A percentile compares a stretch with the other conserved stretches of the same genome.
Conservation (phyloP, 768 basidiomycete genomes). For the Lactarius trivialis region DNA sequence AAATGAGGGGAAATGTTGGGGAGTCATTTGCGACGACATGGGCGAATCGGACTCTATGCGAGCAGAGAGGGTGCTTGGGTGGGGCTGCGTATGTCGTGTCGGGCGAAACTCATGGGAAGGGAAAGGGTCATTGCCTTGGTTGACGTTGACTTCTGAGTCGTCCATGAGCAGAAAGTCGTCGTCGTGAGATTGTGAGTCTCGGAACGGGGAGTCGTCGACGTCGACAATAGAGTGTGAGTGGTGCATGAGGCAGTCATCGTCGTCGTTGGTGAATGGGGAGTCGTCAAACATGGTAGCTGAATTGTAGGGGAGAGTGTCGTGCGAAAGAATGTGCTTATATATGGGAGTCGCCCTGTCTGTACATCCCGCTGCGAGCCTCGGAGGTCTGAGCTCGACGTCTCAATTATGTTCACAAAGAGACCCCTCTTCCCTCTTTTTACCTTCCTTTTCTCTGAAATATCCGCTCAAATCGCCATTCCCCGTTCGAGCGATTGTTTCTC, state of each 20-base stretch:
- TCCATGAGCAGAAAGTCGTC: not conserved
- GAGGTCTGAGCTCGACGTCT: not conserved
- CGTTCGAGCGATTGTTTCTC: constrained; percentile 68
- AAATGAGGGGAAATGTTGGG: no score
- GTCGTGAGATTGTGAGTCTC: not conserved
- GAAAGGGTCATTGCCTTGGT: not conserved
- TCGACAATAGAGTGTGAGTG: not conserved
- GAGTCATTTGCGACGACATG: not conserved
- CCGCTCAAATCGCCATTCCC: constrained; percentile 24
- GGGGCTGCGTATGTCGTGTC: not conserved
- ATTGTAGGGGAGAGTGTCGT: not conserved
- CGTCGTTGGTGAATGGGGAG: not conserved
- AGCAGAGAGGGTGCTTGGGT: not conserved
- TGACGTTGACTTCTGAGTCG: not conserved
- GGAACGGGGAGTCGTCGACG: not conserved
- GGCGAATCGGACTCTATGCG: not conserved
- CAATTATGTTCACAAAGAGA: not conserved
- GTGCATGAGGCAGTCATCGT: not conserved
- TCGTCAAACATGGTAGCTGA: not conserved
- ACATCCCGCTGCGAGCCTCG: not conserved
- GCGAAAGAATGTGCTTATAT: not conserved
- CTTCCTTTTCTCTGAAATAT: constrained; percentile 18
- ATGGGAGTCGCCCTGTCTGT: not conserved
- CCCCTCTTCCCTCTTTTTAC: constrained; percentile 11
- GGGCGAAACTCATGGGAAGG: not conserved